Evolutionary conservation across 2,329 filamentous ascomycete genomes (phyloP), one percentile per base, ranked within the genome.

Genomic region (Aureobasidium vineae): DNA sequence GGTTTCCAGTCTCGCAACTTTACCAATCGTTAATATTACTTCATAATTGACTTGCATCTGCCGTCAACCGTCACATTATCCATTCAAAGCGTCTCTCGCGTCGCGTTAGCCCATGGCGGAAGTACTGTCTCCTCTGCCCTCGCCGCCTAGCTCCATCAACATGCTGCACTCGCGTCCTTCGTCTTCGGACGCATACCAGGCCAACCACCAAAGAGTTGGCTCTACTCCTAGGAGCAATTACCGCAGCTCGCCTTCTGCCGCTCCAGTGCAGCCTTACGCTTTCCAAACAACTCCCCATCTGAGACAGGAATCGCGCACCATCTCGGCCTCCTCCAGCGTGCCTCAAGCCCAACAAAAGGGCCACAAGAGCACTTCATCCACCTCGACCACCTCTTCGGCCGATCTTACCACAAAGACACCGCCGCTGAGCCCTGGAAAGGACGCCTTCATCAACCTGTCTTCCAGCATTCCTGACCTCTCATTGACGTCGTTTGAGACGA

Each of bases 241-340:
- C 74, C 80, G 76, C 68, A 73, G 73, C 50, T 74, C 72, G 43
- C 75, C 77, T 16, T 75, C 77, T 19, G 71, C 79, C 40, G 75
- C 79, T 41, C 80, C 81, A 50, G 80, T 82, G 72, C 79, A 81
- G 70, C 79, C 81, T 4, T 83, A 82, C 71, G 81, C 81, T 50
- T 83, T 82, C 71, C 79, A 80, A 67, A 75, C 77, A 68, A 82
- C 81, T 43, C 84, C 85, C 65, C 81, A 84, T 72, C 77, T 86
- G 69, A 81, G 83, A 65, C 79, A 83, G 69, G 85, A 88, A 69
- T 81, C 81, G 71, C 82, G 84, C 72, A 82, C 83, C 23, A 78
- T 78, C 38, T 85, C 85, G 67, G 81, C 83, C 66, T 83, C 85
- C 10, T 77, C 82, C 57, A 70, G 73, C 21, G 43, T 52, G 19